Base-by-base conservation (phyloP, 225 moss, liverwort and hornwort genomes). In the Anthoceros angustus region DNA sequence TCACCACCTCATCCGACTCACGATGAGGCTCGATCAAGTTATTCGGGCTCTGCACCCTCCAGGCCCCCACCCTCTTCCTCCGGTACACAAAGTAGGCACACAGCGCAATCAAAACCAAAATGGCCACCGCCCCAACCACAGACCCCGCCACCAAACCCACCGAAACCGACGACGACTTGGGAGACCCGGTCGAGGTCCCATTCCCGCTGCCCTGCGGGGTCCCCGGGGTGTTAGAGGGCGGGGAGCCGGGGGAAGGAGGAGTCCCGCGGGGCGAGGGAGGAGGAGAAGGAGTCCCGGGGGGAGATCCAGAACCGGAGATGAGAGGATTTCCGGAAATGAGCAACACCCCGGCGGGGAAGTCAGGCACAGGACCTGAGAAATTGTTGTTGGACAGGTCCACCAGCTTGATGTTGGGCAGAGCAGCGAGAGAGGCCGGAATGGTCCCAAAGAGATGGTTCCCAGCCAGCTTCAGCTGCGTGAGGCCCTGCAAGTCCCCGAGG, bases 381-480 rank as follows among this genome's bases (percentile, higher is more conserved):
- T 88, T 86, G 63, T 94, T 94, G 67, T 86, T 76, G 26, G 84
- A 86, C n/a, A 94, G 55, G 42, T 94, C 94, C 18, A 94, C 23
- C 6, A 81, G 71, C n/a, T 68, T 70, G 2, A 94, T 73, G 23
- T 63, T 67, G 14, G 78, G 82, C 39, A 94, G 74, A 0, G 73
- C 70, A 0, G 86, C 64, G 21, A 90, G 72, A 4, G 63, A 75
- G 24, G 42, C 46, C 7, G 94, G 94, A 42, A 94, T 66, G 2
- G 78, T n/a, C 4, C 90, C 94, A 5, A 71, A 74, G 9, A 94
- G 69, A 11, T 68, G 67, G 62, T 94, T 94, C 5, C 45, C 67
- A 43, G 72, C 79, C 64, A 91, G 69, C 8, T 77, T 70, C 39
- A 91, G 64, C 63, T 84, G 79, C 42, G 74, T 74, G 42, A 95